Conservation (phyloP, 192 early-diverging fungal genomes). For the Rhizophagus clarus region DNA sequence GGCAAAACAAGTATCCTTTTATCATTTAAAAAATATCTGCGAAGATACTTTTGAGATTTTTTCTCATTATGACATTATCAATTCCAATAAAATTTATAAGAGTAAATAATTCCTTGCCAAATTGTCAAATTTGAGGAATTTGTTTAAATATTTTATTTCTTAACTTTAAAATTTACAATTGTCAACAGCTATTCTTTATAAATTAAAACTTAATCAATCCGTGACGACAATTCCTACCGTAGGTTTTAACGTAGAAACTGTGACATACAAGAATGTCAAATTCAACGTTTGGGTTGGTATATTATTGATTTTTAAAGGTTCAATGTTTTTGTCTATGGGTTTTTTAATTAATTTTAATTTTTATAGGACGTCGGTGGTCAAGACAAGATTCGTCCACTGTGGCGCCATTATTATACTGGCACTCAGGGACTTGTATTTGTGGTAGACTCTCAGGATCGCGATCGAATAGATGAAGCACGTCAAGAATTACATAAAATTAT, state of each 20-base stretch:
- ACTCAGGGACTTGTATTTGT: slow-evolving; percentile 88
- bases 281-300: slow-evolving; percentile 72
- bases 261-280: slow-evolving; percentile 85
- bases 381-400: slow-evolving; percentile 87
- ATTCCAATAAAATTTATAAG: no score
- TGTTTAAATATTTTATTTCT: no score
- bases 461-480: slow-evolving; percentile 84
- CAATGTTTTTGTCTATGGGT: no score
- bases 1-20: slow-evolving; percentile 82
- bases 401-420: slow-evolving; percentile 86
- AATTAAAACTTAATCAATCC: slow-evolving; percentile 97
- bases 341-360: not conserved
- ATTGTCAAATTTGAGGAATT: no score
- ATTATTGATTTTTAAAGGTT: not conserved
- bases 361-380: slow-evolving; percentile 84
- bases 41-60: not conserved
- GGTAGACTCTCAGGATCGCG: slow-evolving; percentile 84
- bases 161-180: not conserved
- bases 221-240: slow-evolving; percentile 99
- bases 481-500: slow-evolving; percentile 84
- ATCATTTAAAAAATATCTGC: not conserved
- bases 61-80: no score
- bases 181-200: slow-evolving; percentile 87
- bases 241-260: slow-evolving; percentile 87
- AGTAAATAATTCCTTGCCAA: no score